These are phyloP conservation scores for Pythium aristosporum DNA, from an alignment of 352 stramenopile genomes.

Conservation along the genomic window DNA sequence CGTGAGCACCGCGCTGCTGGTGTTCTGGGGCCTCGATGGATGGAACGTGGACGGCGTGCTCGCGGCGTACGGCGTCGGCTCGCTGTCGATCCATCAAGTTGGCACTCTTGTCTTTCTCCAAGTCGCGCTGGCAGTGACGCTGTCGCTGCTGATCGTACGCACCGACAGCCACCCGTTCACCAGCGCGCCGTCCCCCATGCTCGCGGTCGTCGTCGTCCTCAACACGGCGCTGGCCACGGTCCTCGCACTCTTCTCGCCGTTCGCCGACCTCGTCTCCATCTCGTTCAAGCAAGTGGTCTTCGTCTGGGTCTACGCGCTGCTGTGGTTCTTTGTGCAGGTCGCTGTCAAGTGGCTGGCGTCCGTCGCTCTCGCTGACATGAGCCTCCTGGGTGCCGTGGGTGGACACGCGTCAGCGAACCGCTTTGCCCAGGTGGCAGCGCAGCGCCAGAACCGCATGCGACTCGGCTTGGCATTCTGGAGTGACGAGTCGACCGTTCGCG, in stretches of 20 bases:
- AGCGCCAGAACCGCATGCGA: constrained; percentile 78
- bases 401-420: constrained; percentile 2
- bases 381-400: constrained; percentile 47
- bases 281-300: constrained; percentile 66
- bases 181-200: constrained; percentile 58
- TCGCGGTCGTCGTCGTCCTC: constrained; percentile 24
- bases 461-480: constrained; percentile 63
- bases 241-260: constrained; percentile 77
- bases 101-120: constrained; percentile 95
- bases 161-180: constrained; percentile 70
- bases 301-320: constrained; percentile 89
- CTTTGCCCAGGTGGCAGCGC: constrained; percentile 38
- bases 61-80: constrained; percentile 48
- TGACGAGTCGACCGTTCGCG: constrained; percentile 66
- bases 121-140: constrained; percentile 92
- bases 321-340: constrained; percentile 90
- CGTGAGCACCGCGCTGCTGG: constrained; percentile 78
- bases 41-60: constrained; percentile 77
- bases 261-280: constrained; percentile 77
- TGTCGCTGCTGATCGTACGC: constrained; percentile 91
- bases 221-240: constrained; percentile 36
- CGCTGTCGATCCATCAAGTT: constrained; percentile 88
- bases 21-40: constrained; percentile 83
- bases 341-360: constrained; percentile 66
- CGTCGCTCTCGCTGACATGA: constrained; percentile 47